Evolutionary conservation across 2,329 filamentous ascomycete genomes (phyloP).

Genomic region (Fusarium dlaminii): DNA sequence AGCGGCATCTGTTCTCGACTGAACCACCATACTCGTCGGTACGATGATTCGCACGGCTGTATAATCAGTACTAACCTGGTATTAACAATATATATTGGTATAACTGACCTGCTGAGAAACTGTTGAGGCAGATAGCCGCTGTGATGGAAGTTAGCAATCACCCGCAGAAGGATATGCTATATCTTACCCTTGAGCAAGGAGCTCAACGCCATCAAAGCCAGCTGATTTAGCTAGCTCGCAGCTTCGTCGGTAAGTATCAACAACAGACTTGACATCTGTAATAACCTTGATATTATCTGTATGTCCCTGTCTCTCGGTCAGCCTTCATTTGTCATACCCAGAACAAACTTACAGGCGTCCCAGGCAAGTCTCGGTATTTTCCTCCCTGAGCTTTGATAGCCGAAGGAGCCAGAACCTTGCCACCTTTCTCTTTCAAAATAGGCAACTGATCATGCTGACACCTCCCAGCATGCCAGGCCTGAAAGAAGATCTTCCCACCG

Average conservation of each 20-base stretch:
- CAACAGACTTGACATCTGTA: not conserved
- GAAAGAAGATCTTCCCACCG: slow-evolving; percentile 4
- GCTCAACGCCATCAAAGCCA: slow-evolving; percentile 1
- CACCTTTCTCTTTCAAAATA: not conserved
- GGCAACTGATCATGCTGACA: slow-evolving; percentile 12
- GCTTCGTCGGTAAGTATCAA: not conserved
- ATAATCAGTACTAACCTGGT: not conserved
- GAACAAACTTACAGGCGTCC: not conserved
- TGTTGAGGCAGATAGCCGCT: slow-evolving; percentile 2
- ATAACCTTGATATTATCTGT: not conserved
- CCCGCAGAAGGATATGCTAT: not conserved
- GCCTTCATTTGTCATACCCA: rapidly evolving
- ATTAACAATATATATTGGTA: no score
- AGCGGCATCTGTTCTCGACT: slow-evolving; percentile 6
- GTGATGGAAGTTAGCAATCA: not conserved
- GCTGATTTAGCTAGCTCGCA: not conserved
- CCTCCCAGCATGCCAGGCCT: slow-evolving; percentile 15
- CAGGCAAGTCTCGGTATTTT: slow-evolving; percentile 1
- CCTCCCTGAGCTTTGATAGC: not conserved
- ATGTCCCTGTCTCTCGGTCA: not conserved
- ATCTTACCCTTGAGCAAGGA: slow-evolving; percentile 1
- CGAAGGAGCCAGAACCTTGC: not conserved
- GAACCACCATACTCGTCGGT: not conserved
- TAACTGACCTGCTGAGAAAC: not conserved
- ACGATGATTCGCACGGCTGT: not conserved